Base-by-base conservation (phyloP, 345 rosid species). In the Lepidium sativum region DNA sequence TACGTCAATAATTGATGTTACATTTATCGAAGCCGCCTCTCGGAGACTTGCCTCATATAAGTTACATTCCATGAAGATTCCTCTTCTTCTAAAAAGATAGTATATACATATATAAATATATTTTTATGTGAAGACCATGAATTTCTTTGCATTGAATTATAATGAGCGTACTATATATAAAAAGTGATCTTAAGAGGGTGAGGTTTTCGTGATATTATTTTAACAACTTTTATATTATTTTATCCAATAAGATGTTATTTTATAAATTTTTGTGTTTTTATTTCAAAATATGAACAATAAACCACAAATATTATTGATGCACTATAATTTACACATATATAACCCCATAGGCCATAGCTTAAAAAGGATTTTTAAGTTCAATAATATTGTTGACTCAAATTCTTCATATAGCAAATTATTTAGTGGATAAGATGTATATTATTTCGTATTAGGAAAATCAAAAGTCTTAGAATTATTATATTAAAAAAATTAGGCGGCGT, bases 1-100 rank as follows among this genome's bases (percentile, higher is more conserved):
- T 48, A 65, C 15, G 45, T 71, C 70, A 57, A 64, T 71, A 56
- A 64, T 71, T 64, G 65, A 48, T 56, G 52, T 42, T 38, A 54
- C 29, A 47, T 63, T 55, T 56, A 63, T 64, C 54, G 21, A 55
- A 48, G 60, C 70, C 75, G 45, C 53, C 52, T 45, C 52, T 57
- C 41, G 15, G 7, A 55, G 60, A 48, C 45, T 39, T 40, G 53
- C 60, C 70, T 49, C 47, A 25, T 49, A 5, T 23, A 23, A 23
- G 25, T 23, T 23, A 23, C 2, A 40, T 71, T 71, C 60, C 54
- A 50, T 32, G 60, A 71, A 65, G 54, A 50, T 71, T 71, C 60
- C 39, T 57, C 14, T 43, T n/a, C 13, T 53, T 14, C 29, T 27
- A 1, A 25, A 27, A 5, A 27, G 7, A 27, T 27, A 27, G 1